A percentile compares a stretch with the other conserved stretches of the same genome.
Conservation (phyloP, 352 stramenopile species). For the Pythium aquatile region DNA sequence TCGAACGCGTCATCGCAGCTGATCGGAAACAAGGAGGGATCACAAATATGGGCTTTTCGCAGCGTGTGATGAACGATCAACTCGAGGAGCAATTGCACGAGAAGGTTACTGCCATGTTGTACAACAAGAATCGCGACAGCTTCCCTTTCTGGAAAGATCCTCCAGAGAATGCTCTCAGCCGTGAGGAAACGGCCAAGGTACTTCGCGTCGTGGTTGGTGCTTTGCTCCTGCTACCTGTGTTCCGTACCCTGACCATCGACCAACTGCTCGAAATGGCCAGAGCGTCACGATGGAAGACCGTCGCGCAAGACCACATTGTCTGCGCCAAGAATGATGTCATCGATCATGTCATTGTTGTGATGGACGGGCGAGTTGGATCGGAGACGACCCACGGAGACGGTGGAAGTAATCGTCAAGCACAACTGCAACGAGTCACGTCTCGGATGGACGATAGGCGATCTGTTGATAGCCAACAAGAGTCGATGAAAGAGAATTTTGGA, state of each 20-base stretch:
- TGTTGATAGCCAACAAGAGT: neutral
- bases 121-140: conserved; percentile 52
- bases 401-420: neutral
- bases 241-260: conserved; percentile 41
- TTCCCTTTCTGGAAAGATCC: conserved; percentile 60
- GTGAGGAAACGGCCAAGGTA: conserved; percentile 51
- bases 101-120: conserved; percentile 51
- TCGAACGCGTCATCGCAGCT: conserved; percentile 38
- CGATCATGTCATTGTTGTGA: conserved; percentile 39
- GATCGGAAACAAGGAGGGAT: conserved; percentile 11
- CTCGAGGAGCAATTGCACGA: conserved; percentile 45
- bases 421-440: neutral
- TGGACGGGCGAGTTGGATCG: conserved; percentile 35
- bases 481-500: conserved; percentile 29
- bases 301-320: conserved; percentile 23
- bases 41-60: conserved; percentile 17
- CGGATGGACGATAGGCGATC: conserved; percentile 9
- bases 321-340: conserved; percentile 33
- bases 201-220: conserved; percentile 36
- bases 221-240: conserved; percentile 32
- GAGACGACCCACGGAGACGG: neutral
- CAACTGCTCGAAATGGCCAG: conserved; percentile 55
- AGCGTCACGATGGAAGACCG: conserved; percentile 34
- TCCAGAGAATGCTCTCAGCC: conserved; percentile 30
- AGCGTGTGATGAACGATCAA: conserved; percentile 23